phyloP scores from a whole-genome alignment of 1,284 basidiomycete species.

The Ceratobasidium sp. region DNA sequence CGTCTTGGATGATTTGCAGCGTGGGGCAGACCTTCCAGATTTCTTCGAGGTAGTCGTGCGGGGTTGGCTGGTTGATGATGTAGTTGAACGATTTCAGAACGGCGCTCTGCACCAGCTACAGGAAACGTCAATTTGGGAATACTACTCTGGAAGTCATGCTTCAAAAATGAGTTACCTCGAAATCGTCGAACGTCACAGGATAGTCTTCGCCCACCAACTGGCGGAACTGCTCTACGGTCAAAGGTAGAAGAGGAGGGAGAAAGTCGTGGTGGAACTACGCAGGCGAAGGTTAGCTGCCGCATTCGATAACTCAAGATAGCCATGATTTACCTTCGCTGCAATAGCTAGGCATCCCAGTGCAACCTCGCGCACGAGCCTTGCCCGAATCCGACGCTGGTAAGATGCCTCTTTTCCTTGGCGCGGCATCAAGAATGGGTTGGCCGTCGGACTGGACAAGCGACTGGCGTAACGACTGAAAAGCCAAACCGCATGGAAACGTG shows the following conservation, averaged over 20 bases:
- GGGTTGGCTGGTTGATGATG: slow-evolving; percentile 27
- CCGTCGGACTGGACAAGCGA: not conserved
- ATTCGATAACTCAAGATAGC: not conserved
- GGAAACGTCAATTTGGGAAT: not conserved
- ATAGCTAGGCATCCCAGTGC: slow-evolving; percentile 22
- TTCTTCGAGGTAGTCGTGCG: slow-evolving; percentile 34
- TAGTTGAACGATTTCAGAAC: slow-evolving; percentile 23
- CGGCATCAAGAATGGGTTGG: slow-evolving; percentile 26
- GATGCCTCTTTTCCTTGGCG: not conserved
- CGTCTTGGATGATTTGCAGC: slow-evolving; percentile 14
- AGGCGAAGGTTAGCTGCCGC: not conserved
- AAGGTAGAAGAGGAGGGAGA: slow-evolving; percentile 6
- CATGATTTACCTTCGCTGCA: slow-evolving; percentile 8
- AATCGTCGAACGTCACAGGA: slow-evolving; percentile 24
- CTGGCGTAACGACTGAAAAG: slow-evolving; percentile 29
- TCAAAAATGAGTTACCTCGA: slow-evolving; percentile 21
- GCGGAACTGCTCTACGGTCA: slow-evolving; percentile 21
- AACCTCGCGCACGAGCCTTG: slow-evolving; percentile 1
- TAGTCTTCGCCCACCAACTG: slow-evolving; percentile 1
- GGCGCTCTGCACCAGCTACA: slow-evolving; percentile 12
- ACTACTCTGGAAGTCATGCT: too few relatives aligned
- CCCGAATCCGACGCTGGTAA: slow-evolving; percentile 8
- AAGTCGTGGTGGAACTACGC: slow-evolving; percentile 30
- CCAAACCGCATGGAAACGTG: slow-evolving; percentile 30
- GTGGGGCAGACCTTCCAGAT: slow-evolving; percentile 6